These are phyloP conservation scores for Daedaleopsis nitida DNA, from an alignment of 768 basidiomycete genomes.

Conservation along the genomic window DNA sequence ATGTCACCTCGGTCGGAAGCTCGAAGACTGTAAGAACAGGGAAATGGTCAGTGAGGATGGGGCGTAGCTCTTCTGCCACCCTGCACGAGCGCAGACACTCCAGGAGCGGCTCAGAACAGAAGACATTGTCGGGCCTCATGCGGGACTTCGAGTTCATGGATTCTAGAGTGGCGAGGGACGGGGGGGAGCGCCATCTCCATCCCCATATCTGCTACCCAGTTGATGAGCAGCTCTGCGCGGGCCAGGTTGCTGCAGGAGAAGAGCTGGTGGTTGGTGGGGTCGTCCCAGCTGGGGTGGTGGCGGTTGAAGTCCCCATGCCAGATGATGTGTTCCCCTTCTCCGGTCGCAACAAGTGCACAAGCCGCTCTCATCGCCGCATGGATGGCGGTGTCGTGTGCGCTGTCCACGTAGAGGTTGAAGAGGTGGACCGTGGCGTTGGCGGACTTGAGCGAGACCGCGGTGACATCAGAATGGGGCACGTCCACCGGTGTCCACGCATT, in stretches of 20 bases:
- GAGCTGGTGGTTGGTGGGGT: slow-evolving; percentile 33
- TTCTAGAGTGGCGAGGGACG: slow-evolving; percentile 37
- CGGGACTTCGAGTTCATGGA: slow-evolving; percentile 33
- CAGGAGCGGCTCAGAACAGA: slow-evolving; percentile 23
- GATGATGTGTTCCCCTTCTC: slow-evolving; percentile 16
- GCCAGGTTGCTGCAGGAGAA: slow-evolving; percentile 34
- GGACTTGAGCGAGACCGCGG: slow-evolving; percentile 27
- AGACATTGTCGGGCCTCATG: slow-evolving; percentile 48
- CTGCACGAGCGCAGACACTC: slow-evolving; percentile 33
- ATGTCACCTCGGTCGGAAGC: slow-evolving; percentile 5
- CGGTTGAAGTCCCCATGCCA: slow-evolving; percentile 43
- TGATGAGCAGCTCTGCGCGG: slow-evolving; percentile 29
- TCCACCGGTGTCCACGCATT: slow-evolving; percentile 12
- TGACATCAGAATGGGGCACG: slow-evolving; percentile 28
- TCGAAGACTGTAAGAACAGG: slow-evolving; percentile 36
- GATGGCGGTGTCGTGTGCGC: slow-evolving; percentile 25
- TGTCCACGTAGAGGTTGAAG: slow-evolving; percentile 44
- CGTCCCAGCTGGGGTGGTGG: slow-evolving; percentile 45
- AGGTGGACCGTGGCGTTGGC: slow-evolving; percentile 25
- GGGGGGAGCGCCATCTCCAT: slow-evolving; percentile 40
- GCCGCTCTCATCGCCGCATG: slow-evolving; percentile 3
- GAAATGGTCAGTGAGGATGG: slow-evolving; percentile 41
- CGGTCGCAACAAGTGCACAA: not conserved
- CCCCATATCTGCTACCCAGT: slow-evolving; percentile 24
- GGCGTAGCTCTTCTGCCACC: slow-evolving; percentile 15